phyloP scores from a whole-genome alignment of 805 yeast genomes.

The Naumovozyma dairenensis region DNA sequence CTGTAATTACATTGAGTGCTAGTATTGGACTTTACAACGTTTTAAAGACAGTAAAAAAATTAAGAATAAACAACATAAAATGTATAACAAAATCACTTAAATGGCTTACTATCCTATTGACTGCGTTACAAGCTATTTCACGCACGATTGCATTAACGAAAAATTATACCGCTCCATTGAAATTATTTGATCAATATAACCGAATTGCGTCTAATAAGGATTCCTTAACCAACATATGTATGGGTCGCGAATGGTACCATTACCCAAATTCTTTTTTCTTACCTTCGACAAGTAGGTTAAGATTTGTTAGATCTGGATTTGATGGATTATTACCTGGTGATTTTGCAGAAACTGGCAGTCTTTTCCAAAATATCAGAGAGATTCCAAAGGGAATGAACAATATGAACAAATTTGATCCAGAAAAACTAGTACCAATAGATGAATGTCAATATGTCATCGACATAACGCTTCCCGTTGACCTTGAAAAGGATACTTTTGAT shows the following conservation, averaged over 20 bases:
- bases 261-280: conserved; percentile 82
- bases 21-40: conserved; percentile 36
- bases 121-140: conserved; percentile 30
- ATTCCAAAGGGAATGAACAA: conserved; percentile 68
- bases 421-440: conserved; percentile 39
- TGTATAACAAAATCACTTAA: conserved; percentile 7
- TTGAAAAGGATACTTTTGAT: conserved; percentile 34
- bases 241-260: conserved; percentile 95
- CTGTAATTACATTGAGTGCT: conserved; percentile 54
- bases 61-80: conserved; percentile 1
- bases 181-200: conserved; percentile 37
- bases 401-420: conserved; percentile 52
- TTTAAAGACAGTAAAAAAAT: conserved; percentile 7
- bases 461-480: conserved; percentile 39
- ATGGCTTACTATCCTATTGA: conserved; percentile 10
- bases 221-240: conserved; percentile 50
- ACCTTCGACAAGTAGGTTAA: conserved; percentile 50
- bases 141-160: conserved; percentile 51
- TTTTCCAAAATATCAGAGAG: conserved; percentile 33
- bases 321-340: conserved; percentile 86
- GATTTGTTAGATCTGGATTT: conserved; percentile 68
- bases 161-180: conserved; percentile 68
- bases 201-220: background rate
- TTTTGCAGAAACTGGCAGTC: conserved; percentile 40
- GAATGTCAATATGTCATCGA: conserved; percentile 69